Evolutionary conservation across 148 eudicot species (phyloP).

Genomic region (Linanthus parryae): DNA sequence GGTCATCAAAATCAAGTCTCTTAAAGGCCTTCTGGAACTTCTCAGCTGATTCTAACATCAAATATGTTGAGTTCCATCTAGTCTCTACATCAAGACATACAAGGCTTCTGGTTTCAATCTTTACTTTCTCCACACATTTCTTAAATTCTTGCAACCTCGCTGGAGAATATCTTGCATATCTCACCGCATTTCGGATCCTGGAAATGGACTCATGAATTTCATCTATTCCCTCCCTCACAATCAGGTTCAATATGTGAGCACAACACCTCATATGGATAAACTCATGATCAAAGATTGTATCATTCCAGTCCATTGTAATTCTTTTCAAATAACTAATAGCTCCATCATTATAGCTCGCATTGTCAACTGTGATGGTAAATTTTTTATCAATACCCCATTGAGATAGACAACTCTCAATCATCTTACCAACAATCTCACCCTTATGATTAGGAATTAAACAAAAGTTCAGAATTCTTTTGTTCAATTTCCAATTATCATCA

Average conservation of each 20-base stretch:
- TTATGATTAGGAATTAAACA: neutral
- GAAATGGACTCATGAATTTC: neutral
- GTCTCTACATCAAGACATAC: neutral
- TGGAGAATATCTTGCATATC: neutral
- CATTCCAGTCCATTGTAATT: neutral
- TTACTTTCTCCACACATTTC: neutral
- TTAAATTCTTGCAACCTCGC: neutral
- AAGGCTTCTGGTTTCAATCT: neutral
- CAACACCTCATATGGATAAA: neutral
- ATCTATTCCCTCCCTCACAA: neutral
- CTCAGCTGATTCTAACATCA: neutral
- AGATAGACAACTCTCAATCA: neutral
- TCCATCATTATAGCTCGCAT: neutral
- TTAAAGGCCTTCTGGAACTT: neutral
- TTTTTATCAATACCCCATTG: neutral
- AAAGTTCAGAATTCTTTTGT: slow-evolving; percentile 2
- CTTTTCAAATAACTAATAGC: neutral
- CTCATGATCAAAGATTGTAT: neutral
- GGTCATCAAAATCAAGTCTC: neutral
- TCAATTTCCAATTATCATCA: neutral
- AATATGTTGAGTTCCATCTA: neutral
- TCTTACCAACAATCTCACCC: neutral
- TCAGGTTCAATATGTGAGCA: slow-evolving; percentile 3
- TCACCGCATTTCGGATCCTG: neutral
- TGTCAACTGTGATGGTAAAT: neutral